Base-by-base conservation (phyloP, 257 asterid genomes). In the Euphrasia confusa region DNA sequence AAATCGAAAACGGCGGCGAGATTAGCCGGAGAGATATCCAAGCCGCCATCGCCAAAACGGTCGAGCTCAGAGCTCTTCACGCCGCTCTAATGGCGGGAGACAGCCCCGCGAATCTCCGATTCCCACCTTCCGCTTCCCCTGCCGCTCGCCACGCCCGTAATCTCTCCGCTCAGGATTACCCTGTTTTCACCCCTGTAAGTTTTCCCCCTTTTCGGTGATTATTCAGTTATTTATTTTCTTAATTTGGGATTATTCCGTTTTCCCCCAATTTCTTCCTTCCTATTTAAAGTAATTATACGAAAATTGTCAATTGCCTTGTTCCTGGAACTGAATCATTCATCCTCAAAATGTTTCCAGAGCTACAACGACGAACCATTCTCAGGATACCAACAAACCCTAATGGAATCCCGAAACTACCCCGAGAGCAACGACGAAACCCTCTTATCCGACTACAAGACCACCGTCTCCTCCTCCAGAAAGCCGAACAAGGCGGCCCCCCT, bases 131-230 rank as follows among this genome's bases (percentile, higher is more conserved):
- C 56, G 56, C 83, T 54, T 91, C 96, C 55, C 97, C 98, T 54
- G 79, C 72, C 68, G 79, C 90, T 15, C 86, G 75, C 65, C 86
- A 76, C 70, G 66, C 70, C 37, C 77, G 81, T 6, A 78, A 83
- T 59, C 72, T 92, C 6, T 86, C 96, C 12, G 86, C 99, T 0
- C 97, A 85, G 40, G 99, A 92, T 67, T 92, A 89, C 72, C 97
- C 97, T 13, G 90, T 89, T 79, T 92, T 92, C 21, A 89, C 96
- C 56, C 97, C 97, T 4, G 99, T 92, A 69, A 86, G 85, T 78
- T 15, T 15, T 6, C 27, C 26, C 50, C 35, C 7, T 10, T 47
- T 49, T 64, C 7, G 33, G 5, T 3, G 33, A 30, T 30, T 30
- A 30, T 30, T 30, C 5, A 30, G 5, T 30, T 30, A 21, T 21